phyloP scores from a whole-genome alignment of 1,284 basidiomycete species.

The Sporisorium sorghi region DNA sequence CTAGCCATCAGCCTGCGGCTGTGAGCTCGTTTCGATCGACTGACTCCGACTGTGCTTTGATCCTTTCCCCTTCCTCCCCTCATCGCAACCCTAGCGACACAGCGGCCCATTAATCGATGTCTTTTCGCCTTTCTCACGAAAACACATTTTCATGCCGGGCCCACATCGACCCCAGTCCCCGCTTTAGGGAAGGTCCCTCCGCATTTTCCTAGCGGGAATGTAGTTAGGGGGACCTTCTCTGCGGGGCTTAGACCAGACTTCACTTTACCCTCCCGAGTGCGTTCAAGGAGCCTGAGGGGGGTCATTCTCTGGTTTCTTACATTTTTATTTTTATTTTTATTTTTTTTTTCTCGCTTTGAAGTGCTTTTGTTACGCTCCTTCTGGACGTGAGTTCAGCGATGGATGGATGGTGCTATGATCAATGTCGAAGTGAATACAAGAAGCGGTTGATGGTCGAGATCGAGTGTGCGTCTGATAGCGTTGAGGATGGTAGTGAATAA shows the following conservation, averaged over 20 bases:
- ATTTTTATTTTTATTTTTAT: too few species aligned
- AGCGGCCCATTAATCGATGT: slow-evolving; percentile 63
- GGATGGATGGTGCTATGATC: too few species aligned
- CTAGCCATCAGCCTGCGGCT: background rate
- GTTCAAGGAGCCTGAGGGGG: slow-evolving; percentile 6
- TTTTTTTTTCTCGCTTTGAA: too few species aligned
- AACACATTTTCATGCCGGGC: slow-evolving; percentile 64
- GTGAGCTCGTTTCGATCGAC: too few species aligned
- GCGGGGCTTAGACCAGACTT: slow-evolving; percentile 33
- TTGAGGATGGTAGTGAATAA: background rate
- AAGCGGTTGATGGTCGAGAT: background rate
- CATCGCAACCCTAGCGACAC: too few species aligned
- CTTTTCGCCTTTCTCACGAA: slow-evolving; percentile 39
- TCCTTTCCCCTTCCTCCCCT: background rate
- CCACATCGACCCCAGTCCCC: slow-evolving; percentile 27
- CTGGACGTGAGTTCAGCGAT: too few species aligned
- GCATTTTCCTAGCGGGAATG: slow-evolving; percentile 1
- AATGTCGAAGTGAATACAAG: background rate
- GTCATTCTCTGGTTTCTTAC: slow-evolving; percentile 51
- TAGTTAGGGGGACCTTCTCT: slow-evolving; percentile 12
- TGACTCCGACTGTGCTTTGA: background rate
- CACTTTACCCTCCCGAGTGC: slow-evolving; percentile 49
- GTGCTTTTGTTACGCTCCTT: too few species aligned
- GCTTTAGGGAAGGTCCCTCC: slow-evolving; percentile 10
- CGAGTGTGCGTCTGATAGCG: background rate